phyloP scores from a whole-genome alignment of 192 early-diverging fungal species.

The Coemansia sp. region DNA sequence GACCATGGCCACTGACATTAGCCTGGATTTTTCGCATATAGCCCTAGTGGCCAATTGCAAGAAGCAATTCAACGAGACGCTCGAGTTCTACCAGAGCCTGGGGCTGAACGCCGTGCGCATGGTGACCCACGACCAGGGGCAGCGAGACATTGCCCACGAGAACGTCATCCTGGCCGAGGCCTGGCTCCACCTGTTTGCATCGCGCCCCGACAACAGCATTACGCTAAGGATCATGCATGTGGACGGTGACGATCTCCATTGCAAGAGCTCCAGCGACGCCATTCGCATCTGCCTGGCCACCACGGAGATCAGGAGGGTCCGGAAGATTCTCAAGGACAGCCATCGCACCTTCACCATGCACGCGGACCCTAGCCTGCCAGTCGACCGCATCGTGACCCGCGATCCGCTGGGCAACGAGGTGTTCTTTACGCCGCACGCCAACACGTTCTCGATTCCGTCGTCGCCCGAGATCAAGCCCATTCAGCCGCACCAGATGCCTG shows the following conservation, averaged over 20 bases:
- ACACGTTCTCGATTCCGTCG: slow-evolving; percentile 47
- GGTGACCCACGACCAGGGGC: slow-evolving; percentile 19
- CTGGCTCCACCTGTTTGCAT: slow-evolving; percentile 58
- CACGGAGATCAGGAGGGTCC: slow-evolving; percentile 23
- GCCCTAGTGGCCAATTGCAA: slow-evolving; percentile 23
- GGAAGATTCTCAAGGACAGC: slow-evolving; percentile 9
- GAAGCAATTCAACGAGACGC: slow-evolving; percentile 24
- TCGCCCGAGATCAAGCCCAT: slow-evolving; percentile 27
- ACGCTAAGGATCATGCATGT: slow-evolving; percentile 39
- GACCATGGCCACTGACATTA: no score
- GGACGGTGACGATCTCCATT: not conserved
- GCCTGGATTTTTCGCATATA: slow-evolving; percentile 42
- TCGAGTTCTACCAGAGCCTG: slow-evolving; percentile 54
- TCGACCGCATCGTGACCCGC: slow-evolving; percentile 46
- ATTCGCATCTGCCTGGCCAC: slow-evolving; percentile 26
- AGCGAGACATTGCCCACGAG: slow-evolving; percentile 27
- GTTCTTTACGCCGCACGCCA: slow-evolving; percentile 58
- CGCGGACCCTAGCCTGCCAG: slow-evolving; percentile 18
- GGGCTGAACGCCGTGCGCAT: slow-evolving; percentile 52
- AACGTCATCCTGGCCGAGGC: slow-evolving; percentile 25
- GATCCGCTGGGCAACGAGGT: slow-evolving; percentile 83
- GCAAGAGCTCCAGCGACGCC: slow-evolving; percentile 2
- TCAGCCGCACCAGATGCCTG: not conserved
- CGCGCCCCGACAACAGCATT: slow-evolving; percentile 23
- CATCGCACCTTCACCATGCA: slow-evolving; percentile 20